A percentile compares a stretch with the other conserved stretches of the same genome.
Evolutionary conservation across 2,329 filamentous ascomycete genomes (phyloP).

Genomic region (Stenocarpella maydis): DNA sequence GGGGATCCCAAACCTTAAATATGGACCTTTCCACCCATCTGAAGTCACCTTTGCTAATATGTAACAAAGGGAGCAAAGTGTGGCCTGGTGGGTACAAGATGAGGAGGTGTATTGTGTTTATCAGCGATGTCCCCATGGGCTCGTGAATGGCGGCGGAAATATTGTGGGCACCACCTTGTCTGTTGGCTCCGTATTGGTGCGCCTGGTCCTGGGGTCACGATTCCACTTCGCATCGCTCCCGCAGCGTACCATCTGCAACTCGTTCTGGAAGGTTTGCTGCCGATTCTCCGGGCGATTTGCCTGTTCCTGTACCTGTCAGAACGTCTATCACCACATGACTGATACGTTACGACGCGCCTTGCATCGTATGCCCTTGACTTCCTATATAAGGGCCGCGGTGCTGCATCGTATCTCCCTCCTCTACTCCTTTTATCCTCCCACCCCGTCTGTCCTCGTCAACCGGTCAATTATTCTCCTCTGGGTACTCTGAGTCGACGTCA

Average conservation of each 20-base stretch:
- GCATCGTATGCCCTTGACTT: neutral
- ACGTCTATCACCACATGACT: neutral
- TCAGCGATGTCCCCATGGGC: neutral
- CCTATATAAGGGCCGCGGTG: neutral
- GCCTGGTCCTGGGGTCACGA: slow-evolving; percentile 5
- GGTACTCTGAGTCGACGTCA: slow-evolving; percentile 23
- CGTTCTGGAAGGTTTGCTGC: slow-evolving; percentile 9
- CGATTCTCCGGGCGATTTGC: neutral
- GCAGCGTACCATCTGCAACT: slow-evolving; percentile 6
- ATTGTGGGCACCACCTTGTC: neutral
- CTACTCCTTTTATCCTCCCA: neutral
- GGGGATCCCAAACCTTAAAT: too few relatives aligned
- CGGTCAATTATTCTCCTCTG: neutral
- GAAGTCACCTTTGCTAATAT: too few relatives aligned
- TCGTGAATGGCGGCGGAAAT: neutral
- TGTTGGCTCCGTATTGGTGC: neutral
- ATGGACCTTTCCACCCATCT: too few relatives aligned
- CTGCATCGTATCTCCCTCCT: neutral
- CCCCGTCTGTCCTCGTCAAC: neutral
- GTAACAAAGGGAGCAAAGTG: too few relatives aligned
- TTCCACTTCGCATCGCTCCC: slow-evolving; percentile 10
- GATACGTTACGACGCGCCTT: slow-evolving; percentile 24
- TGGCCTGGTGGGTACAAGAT: too few relatives aligned
- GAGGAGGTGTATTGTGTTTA: too few relatives aligned
- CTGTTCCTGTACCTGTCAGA: neutral